phyloP scores from a whole-genome alignment of 176 grass and related monocot genomes.

The Sorghum bicolor region Sorghum_bicolor_NCBIv3 NC_012871.2:62827501-62828000 shows the following conservation, averaged over 20 bases:
- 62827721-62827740: slow-evolving; percentile 53
- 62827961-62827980: slow-evolving; percentile 66
- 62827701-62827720: neutral
- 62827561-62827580: slow-evolving; percentile 41
- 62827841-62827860: slow-evolving; percentile 58
- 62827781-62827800: slow-evolving; percentile 63
- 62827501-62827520: slow-evolving; percentile 57
- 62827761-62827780: slow-evolving; percentile 21
- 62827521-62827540: slow-evolving; percentile 51
- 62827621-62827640: neutral
- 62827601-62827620: slow-evolving; percentile 39
- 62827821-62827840: slow-evolving; percentile 73
- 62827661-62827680: neutral
- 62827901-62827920: slow-evolving; percentile 71
- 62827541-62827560: slow-evolving; percentile 47
- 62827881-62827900: slow-evolving; percentile 65
- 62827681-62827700: neutral
- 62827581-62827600: slow-evolving; percentile 55
- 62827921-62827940: slow-evolving; percentile 59
- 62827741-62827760: neutral
- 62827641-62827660: neutral
- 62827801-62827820: slow-evolving; percentile 52
- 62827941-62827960: slow-evolving; percentile 67
- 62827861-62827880: slow-evolving; percentile 72
- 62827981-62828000: slow-evolving; percentile 56